Percentiles rank a stretch among this genome's conserved stretches.
Conservation (phyloP, 495 filamentous ascomycete species). For the Aspergillus sparsus region DNA sequence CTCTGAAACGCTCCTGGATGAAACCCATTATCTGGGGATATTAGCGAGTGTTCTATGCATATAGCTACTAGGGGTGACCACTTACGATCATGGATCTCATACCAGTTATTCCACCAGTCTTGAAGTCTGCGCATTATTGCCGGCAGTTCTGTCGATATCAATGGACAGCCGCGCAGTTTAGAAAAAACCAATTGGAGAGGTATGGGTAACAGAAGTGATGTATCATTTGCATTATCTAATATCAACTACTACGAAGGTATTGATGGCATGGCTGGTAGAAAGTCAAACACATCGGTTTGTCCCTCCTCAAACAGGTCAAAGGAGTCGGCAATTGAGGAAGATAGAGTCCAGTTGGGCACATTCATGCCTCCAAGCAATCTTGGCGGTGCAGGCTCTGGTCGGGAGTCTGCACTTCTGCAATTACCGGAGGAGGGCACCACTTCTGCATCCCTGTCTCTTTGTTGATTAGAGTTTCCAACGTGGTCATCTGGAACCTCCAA, state of each 20-base stretch:
- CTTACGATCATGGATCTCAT: constrained; percentile 47
- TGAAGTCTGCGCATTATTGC: constrained; percentile 40
- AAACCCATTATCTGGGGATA: constrained; percentile 38
- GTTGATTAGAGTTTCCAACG: neutral
- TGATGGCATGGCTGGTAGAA: constrained; percentile 45
- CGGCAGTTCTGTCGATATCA: constrained; percentile 41
- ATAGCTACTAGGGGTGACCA: neutral
- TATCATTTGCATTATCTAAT: too few relatives aligned
- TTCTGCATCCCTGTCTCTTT: constrained; percentile 11
- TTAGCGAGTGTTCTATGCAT: neutral
- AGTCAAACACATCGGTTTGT: constrained; percentile 49
- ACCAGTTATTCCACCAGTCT: constrained; percentile 46
- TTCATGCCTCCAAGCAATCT: constrained; percentile 41
- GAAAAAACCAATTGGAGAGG: too few relatives aligned
- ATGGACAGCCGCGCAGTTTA: constrained; percentile 29
- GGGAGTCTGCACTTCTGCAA: constrained; percentile 28
- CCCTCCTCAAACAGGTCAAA: constrained; percentile 50
- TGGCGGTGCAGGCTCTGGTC: constrained; percentile 35
- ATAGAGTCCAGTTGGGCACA: constrained; percentile 46
- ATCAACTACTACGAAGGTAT: constrained; percentile 30
- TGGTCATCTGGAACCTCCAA: constrained; percentile 1
- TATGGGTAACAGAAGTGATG: too few relatives aligned
- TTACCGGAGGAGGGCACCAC: constrained; percentile 18
- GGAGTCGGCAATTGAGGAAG: constrained; percentile 45
- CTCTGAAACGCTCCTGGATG: constrained; percentile 46